phyloP scores from a whole-genome alignment of 352 stramenopile genomes.

The Phytophthora europaea region DNA sequence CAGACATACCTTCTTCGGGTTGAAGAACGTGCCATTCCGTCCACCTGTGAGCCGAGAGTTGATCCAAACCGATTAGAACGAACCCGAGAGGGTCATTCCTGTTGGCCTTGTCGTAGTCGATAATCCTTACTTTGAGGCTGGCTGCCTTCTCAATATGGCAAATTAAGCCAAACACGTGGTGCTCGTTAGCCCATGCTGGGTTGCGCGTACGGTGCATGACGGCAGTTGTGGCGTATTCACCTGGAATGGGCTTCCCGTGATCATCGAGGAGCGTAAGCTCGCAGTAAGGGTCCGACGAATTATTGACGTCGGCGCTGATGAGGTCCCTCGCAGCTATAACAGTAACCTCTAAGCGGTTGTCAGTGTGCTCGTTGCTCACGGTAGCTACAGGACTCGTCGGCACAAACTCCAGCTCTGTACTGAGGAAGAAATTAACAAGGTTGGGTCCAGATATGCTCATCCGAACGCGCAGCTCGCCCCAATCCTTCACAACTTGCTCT shows the following conservation, averaged over 20 bases:
- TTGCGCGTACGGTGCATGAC: conserved; percentile 69
- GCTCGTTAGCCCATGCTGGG: conserved; percentile 68
- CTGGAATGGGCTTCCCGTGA: conserved; percentile 57
- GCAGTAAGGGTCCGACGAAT: conserved; percentile 71
- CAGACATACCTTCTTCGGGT: conserved; percentile 54
- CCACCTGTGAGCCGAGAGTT: conserved; percentile 58
- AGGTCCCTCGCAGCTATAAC: conserved; percentile 62
- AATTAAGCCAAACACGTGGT: conserved; percentile 73
- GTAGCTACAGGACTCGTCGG: conserved; percentile 57
- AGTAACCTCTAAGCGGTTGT: conserved; percentile 77
- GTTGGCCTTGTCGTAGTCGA: conserved; percentile 65
- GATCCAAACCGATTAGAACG: conserved; percentile 56
- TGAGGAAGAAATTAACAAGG: conserved; percentile 75
- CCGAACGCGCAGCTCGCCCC: conserved; percentile 70
- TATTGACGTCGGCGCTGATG: conserved; percentile 69
- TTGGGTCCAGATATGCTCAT: conserved; percentile 77
- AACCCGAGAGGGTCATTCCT: conserved; percentile 68
- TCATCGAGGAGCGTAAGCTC: conserved; percentile 69
- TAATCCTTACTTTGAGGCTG: conserved; percentile 59
- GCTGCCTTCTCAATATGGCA: conserved; percentile 65
- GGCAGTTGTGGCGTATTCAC: conserved; percentile 59
- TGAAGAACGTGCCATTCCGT: conserved; percentile 63
- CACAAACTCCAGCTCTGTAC: conserved; percentile 41
- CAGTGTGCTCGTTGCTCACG: conserved; percentile 60
- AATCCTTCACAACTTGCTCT: conserved; percentile 49